Evolutionary conservation across 345 rosid genomes (phyloP), one percentile per base, ranked within the genome.

Genomic region (Pugionium cornutum): DNA sequence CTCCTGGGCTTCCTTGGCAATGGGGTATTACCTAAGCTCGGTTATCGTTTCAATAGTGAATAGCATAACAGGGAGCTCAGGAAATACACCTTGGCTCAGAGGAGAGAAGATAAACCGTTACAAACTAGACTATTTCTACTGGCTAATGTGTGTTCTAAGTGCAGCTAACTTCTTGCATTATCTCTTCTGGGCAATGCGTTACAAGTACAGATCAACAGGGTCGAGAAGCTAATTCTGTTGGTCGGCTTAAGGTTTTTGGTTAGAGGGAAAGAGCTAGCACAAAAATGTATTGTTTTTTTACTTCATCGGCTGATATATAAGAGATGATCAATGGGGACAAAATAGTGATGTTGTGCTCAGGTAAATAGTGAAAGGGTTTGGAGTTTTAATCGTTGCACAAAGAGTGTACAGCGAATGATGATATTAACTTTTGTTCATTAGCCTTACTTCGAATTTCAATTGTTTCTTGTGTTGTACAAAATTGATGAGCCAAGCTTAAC

Each of bases 91-190:
- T 4, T 92, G 95, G 98, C 86, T 92, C 10, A 75, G 51, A 51
- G 97, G 98, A 9, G 75, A 74, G 66, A 86, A 77, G 76, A 78
- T 92, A 85, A 92, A 92, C 68, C 87, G 86, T 66, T 87, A 84
- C 75, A 86, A 69, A 67, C 83, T 89, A 9, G 95, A 92, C 54
- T 67, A 83, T 57, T 87, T 89, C 42, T 89, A 89, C 60, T 87
- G 96, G 98, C 72, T 89, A 73, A 83, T 92, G 95, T 89, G 98
- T 82, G 56, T 80, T 36, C 70, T 92, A 2, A 82, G 89, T 53
- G 86, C 84, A 43, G 47, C 84, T 8, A 92, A 92, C 66, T 86
- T 86, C 84, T 67, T 87, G 76, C 87, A 82, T 48, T 92, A 84
- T 76, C 86, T 92, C 54, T 86, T 81, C 72, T 92, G 97, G 96